Base-by-base conservation (phyloP, 768 basidiomycete species). In the Lactarius tabidus region DNA sequence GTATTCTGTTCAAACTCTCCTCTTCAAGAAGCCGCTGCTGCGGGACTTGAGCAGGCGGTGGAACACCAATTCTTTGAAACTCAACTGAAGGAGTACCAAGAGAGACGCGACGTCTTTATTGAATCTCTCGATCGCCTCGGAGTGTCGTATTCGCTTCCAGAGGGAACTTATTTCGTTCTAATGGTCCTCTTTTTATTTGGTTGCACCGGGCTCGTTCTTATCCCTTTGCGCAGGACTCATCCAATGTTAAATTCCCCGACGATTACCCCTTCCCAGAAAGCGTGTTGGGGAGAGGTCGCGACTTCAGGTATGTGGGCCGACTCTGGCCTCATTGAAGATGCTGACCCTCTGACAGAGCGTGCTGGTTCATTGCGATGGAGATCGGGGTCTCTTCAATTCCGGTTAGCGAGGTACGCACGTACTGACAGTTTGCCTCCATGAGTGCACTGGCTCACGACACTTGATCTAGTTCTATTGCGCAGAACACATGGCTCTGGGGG, bases 1-100 rank as follows among this genome's bases (percentile, higher is more conserved):
- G 90, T 98, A 36, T 98, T 97, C 79, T 96, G 93, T 77, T 85
- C 88, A 60, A 97, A 96, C 76, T 93, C 94, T 3, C 96, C 95
- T 5, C 78, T 97, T 62, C 96, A 98, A 76, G 96, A 98, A 77
- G 96, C 95, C 17, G 88, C 87, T 20, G 95, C 96, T 6, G 80
- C 82, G n/a, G 95, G 93, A 26, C 80, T 98, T 20, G 96, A 97
- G 74, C 81, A 90, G 70, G 93, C 88, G 1, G 76, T 77, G 26
- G 77, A 89, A 70, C 84, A 84, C 61, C 74, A 80, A 31, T 98
- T 93, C 80, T 94, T 97, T 70, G 85, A 85, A 70, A 85, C 75
- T 6, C 94, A 98, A 71, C 74, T 83, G 14, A 72, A 76, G 18
- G 91, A 95, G 73, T 98, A 98, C 75, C 76, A 81, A 20, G 95